Conservation (phyloP, 331 rosid species). For the Prunus yedoensis region DNA sequence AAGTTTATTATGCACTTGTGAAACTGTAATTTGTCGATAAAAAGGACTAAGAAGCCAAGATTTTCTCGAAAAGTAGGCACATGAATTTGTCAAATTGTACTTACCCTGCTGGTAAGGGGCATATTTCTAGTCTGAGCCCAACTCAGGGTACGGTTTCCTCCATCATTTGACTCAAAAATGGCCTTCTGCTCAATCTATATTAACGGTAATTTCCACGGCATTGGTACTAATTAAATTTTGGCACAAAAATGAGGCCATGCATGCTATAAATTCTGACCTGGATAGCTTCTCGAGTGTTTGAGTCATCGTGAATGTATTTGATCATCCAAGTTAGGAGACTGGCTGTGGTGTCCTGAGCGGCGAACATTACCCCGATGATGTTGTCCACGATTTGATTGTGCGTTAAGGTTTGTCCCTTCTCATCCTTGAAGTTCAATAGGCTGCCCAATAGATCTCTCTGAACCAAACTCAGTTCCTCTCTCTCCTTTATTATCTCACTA, state of each 20-base stretch:
- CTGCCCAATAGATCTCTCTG: conserved; percentile 28
- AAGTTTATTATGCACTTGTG: too few species aligned
- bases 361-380: conserved; percentile 33
- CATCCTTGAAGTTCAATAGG: conserved; percentile 20
- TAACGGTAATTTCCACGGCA: not conserved
- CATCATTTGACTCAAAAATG: conserved; percentile 20
- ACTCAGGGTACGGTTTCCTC: conserved; percentile 16
- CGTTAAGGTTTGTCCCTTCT: conserved; percentile 18
- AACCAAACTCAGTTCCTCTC: conserved; percentile 13
- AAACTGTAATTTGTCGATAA: not conserved
- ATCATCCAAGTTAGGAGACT: conserved; percentile 31
- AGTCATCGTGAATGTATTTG: conserved; percentile 26
- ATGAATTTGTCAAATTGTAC: not conserved
- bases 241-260: too few species aligned
- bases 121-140: conserved; percentile 33
- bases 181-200: conserved; percentile 24
- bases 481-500: conserved; percentile 20
- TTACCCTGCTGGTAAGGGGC: conserved; percentile 27
- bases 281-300: conserved; percentile 19
- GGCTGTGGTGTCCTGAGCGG: conserved; percentile 38
- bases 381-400: conserved; percentile 28
- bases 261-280: conserved; percentile 5
- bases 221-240: not conserved
- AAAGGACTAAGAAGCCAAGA: not conserved
- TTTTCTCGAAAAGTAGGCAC: not conserved